These are phyloP conservation scores for Xylaria sp. DNA, from an alignment of 2,329 filamentous ascomycete genomes.

Conservation along the genomic window DNA sequence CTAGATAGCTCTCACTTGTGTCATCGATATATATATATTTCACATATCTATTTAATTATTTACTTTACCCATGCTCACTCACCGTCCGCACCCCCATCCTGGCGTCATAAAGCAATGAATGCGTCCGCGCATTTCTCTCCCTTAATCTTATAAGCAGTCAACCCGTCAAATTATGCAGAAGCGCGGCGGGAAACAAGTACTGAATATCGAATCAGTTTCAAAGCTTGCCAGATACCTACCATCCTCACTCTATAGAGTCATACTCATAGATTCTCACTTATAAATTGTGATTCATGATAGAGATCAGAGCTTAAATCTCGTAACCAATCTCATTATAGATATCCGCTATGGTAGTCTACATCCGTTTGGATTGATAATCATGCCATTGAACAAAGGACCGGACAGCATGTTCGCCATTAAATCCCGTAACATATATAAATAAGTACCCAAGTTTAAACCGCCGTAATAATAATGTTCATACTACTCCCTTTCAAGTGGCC, in stretches of 20 bases:
- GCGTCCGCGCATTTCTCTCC: neutral
- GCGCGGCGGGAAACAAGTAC: too few relatives aligned
- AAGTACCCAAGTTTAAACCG: slow-evolving; percentile 20
- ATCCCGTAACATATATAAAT: slow-evolving; percentile 6
- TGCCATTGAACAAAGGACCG: slow-evolving; percentile 9
- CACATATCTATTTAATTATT: too few relatives aligned
- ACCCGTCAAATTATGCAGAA: neutral
- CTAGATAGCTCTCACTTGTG: too few relatives aligned
- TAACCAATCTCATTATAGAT: slow-evolving; percentile 10
- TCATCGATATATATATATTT: neutral
- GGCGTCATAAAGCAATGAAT: too few relatives aligned
- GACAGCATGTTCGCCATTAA: slow-evolving; percentile 26
- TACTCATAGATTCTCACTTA: neutral
- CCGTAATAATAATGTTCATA: neutral
- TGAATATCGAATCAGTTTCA: too few relatives aligned
- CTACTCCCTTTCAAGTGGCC: neutral
- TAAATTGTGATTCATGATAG: neutral
- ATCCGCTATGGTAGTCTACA: neutral
- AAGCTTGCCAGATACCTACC: too few relatives aligned
- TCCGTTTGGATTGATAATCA: neutral
- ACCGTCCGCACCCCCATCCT: too few relatives aligned
- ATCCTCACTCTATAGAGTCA: too few relatives aligned
- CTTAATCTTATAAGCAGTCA: neutral
- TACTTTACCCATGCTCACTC: too few relatives aligned
- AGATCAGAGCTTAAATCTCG: neutral